Evolutionary conservation across 257 asterid genomes (phyloP).

Genomic region (Marsdenia floribunda): DNA sequence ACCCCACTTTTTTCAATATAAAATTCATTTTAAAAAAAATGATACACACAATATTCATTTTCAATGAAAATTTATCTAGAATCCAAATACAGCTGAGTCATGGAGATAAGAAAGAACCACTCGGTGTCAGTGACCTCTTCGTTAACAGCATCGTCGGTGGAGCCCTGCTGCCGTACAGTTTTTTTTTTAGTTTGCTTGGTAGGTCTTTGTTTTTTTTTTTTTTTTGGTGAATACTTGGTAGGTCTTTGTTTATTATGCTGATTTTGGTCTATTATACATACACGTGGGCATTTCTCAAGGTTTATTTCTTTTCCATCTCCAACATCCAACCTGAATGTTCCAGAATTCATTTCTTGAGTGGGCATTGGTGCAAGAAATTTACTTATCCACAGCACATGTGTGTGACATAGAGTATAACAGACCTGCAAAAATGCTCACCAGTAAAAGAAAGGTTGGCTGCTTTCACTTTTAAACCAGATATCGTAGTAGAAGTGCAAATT

Average conservation of each 20-base stretch:
- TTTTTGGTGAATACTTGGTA: no score
- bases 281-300: slow-evolving; percentile 73
- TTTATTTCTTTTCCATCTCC: slow-evolving; percentile 92
- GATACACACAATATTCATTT: no score
- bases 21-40: no score
- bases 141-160: slow-evolving; percentile 50
- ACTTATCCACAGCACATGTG: neutral
- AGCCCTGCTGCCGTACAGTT: slow-evolving; percentile 28
- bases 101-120: slow-evolving; percentile 81
- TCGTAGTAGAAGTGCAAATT: slow-evolving; percentile 85
- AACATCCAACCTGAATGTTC: slow-evolving; percentile 68
- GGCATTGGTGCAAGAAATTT: neutral
- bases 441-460: slow-evolving; percentile 89
- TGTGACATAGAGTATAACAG: neutral
- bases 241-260: no score
- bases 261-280: no score
- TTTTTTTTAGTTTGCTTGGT: no score
- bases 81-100: no score
- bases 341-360: neutral
- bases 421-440: slow-evolving; percentile 46
- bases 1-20: no score
- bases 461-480: slow-evolving; percentile 79
- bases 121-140: slow-evolving; percentile 88
- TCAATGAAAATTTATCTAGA: no score
- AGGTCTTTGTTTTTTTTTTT: no score